phyloP scores from a whole-genome alignment of 73 alveolate species.

The Tetrahymena elliotti region DNA sequence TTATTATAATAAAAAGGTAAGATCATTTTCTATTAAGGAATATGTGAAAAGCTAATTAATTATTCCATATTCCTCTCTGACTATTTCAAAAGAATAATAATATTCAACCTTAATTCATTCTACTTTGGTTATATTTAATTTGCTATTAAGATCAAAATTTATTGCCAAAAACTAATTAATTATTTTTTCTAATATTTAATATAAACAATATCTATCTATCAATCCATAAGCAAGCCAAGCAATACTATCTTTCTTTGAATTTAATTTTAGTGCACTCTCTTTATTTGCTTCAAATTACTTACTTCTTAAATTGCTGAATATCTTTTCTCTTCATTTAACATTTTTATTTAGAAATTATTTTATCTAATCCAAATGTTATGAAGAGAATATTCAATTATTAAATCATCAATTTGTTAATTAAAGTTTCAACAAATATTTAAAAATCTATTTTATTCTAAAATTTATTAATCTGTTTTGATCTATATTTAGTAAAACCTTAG shows the following conservation, averaged over 20 bases:
- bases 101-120: neutral
- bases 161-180: neutral
- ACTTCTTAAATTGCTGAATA: neutral
- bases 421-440: no score
- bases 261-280: neutral
- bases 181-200: neutral
- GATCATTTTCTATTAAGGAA: neutral
- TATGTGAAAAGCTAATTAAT: neutral
- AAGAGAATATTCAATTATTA: no score
- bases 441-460: no score
- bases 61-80: neutral
- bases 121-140: neutral
- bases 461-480: no score
- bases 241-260: no score
- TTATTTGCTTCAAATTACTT: no score
- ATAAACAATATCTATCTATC: neutral
- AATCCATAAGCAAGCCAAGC: no score
- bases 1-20: neutral
- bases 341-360: no score
- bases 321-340: no score
- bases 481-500: no score
- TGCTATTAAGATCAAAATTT: neutral
- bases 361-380: no score
- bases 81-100: neutral
- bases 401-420: no score